Conservation (phyloP, 345 rosid species). For the Bruguiera parviflora region DNA sequence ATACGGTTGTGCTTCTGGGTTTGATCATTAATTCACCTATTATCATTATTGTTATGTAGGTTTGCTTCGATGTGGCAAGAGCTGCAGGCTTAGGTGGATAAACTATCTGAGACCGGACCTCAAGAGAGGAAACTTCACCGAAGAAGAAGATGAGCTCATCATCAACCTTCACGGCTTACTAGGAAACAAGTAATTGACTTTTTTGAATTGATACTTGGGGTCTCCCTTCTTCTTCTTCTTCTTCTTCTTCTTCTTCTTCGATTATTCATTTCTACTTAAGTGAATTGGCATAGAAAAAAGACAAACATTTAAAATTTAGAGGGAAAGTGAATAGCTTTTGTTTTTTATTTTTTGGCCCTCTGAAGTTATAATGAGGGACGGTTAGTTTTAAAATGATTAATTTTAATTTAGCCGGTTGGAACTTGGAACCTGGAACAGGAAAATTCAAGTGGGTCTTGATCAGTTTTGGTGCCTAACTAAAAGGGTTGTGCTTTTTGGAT, state of each 20-base stretch:
- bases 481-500: background rate
- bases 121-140: constrained; percentile 81
- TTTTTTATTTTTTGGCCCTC: no score
- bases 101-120: constrained; percentile 76
- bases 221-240: no score
- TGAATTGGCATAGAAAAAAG: background rate
- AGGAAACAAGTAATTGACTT: constrained; percentile 66
- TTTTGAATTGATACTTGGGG: background rate
- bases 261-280: background rate
- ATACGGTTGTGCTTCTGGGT: no score
- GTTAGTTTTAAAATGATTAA: no score
- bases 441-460: constrained; percentile 13
- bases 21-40: background rate
- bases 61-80: constrained; percentile 72
- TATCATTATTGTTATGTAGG: constrained; percentile 16
- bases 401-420: no score
- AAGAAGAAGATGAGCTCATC: constrained; percentile 77
- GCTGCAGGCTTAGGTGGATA: constrained; percentile 79
- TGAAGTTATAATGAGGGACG: no score
- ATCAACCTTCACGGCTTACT: constrained; percentile 71
- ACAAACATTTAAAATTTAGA: no score
- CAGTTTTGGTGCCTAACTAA: background rate
- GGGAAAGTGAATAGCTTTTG: no score
- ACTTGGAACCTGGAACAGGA: background rate
- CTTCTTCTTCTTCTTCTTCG: background rate